Conservation (phyloP, 208 protist species). For the Acanthamoeba quina region DNA sequence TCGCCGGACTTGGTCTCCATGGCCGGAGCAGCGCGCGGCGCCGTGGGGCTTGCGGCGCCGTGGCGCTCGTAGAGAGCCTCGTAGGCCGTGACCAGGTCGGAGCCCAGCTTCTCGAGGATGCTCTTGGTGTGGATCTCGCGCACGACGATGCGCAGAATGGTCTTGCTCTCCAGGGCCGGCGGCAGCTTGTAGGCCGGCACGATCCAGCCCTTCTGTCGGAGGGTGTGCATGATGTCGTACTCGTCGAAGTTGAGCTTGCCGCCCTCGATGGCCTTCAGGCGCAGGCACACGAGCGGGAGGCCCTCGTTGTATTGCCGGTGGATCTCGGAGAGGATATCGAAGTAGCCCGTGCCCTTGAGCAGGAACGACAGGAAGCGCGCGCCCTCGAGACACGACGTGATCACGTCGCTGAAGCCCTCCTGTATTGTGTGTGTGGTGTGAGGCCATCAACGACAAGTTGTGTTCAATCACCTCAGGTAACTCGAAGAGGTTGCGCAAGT, state of each 20-base stretch:
- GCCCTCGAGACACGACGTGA: slow-evolving; percentile 53
- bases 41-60: background rate
- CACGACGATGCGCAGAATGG: slow-evolving; percentile 59
- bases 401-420: slow-evolving; percentile 44
- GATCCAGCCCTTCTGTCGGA: slow-evolving; percentile 34
- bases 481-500: background rate
- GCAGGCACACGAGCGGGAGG: slow-evolving; percentile 41
- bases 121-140: slow-evolving; percentile 51
- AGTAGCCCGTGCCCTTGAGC: slow-evolving; percentile 62
- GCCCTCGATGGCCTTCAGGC: background rate
- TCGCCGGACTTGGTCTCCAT: background rate
- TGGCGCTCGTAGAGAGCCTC: slow-evolving; percentile 47
- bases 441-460: too few species aligned
- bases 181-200: slow-evolving; percentile 66
- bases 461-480: too few species aligned
- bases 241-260: slow-evolving; percentile 49
- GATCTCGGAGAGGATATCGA: slow-evolving; percentile 25
- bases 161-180: slow-evolving; percentile 24
- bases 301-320: slow-evolving; percentile 37
- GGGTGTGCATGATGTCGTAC: slow-evolving; percentile 55
- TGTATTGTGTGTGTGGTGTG: background rate
- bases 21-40: background rate
- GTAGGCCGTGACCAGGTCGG: slow-evolving; percentile 21
- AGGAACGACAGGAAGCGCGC: slow-evolving; percentile 60
- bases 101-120: slow-evolving; percentile 63